phyloP scores from a whole-genome alignment of 2,329 filamentous ascomycete genomes.

The Neopestalotiopsis sp. region DNA sequence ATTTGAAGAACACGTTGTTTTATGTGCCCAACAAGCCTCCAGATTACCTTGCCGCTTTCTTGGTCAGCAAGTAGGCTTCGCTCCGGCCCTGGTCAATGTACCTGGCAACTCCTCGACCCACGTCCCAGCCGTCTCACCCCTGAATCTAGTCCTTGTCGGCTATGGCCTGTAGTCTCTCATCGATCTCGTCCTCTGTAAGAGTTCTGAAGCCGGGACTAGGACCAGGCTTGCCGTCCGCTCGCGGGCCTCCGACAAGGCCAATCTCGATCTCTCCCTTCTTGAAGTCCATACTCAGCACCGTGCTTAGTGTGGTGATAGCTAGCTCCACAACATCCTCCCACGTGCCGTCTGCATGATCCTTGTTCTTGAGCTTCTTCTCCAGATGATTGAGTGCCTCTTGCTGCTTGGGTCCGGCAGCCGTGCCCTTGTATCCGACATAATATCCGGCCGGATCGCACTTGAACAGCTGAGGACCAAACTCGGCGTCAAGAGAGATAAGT shows the following conservation, averaged over 20 bases:
- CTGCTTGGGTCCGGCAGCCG: slow-evolving; percentile 95
- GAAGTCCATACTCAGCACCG: slow-evolving; percentile 97
- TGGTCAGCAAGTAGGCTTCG: slow-evolving; percentile 13
- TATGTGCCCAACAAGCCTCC: slow-evolving; percentile 13
- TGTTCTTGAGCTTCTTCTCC: slow-evolving; percentile 99
- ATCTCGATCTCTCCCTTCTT: slow-evolving; percentile 99
- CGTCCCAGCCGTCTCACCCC: slow-evolving; percentile 29
- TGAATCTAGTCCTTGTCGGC: slow-evolving; percentile 89
- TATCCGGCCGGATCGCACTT: slow-evolving; percentile 99
- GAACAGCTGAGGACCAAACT: slow-evolving; percentile 93
- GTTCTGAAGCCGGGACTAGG: slow-evolving; percentile 81
- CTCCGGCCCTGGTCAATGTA: slow-evolving; percentile 4
- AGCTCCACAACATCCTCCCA: slow-evolving; percentile 99
- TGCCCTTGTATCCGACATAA: slow-evolving; percentile 98
- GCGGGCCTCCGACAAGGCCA: slow-evolving; percentile 91
- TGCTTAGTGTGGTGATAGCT: slow-evolving; percentile 93
- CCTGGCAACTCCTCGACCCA: slow-evolving; percentile 28
- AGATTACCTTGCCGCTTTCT: slow-evolving; percentile 5
- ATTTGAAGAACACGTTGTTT: neutral
- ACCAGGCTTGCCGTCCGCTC: slow-evolving; percentile 81
- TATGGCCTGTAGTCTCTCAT: slow-evolving; percentile 96
- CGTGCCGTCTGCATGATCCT: slow-evolving; percentile 86
- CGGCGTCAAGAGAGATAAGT: slow-evolving; percentile 90
- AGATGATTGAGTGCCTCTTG: slow-evolving; percentile 98
- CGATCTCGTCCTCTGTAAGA: slow-evolving; percentile 96